Conservation (phyloP, 257 asterid species). For the Nicotiana tabacum region DNA sequence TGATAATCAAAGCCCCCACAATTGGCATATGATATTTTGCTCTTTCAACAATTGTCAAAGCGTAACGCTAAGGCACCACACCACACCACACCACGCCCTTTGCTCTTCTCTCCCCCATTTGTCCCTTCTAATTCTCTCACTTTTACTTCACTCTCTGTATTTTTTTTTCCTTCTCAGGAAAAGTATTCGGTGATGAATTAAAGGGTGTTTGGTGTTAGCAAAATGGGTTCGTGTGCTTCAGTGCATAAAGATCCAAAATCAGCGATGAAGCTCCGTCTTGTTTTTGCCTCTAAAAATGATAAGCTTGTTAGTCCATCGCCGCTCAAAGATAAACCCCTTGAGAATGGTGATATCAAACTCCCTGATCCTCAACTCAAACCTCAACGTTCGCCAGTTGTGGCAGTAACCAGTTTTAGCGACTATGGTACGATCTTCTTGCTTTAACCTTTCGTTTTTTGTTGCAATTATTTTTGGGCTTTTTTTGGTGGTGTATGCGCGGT, state of each 20-base stretch:
- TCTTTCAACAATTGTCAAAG: slow-evolving; percentile 4
- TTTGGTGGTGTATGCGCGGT: too few species aligned
- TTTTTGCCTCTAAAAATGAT: slow-evolving; percentile 40
- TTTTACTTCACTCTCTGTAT: slow-evolving; percentile 4
- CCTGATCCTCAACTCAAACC: slow-evolving; percentile 30
- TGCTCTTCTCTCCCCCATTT: too few species aligned
- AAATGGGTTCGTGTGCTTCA: slow-evolving; percentile 43
- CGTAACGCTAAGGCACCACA: slow-evolving; percentile 6
- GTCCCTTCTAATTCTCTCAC: neutral
- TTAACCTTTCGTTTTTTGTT: neutral
- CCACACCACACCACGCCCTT: neutral
- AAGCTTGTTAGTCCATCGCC: slow-evolving; percentile 48
- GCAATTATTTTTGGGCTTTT: too few species aligned
- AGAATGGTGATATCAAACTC: slow-evolving; percentile 1
- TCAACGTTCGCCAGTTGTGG: slow-evolving; percentile 25
- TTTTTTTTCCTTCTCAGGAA: neutral
- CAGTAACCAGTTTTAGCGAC: slow-evolving; percentile 14
- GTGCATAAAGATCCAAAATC: slow-evolving; percentile 34
- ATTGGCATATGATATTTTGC: slow-evolving; percentile 3
- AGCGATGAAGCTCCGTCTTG: slow-evolving; percentile 31
- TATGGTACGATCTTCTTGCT: slow-evolving; percentile 18
- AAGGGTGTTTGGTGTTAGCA: neutral
- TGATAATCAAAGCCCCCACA: slow-evolving; percentile 26
- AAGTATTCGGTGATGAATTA: neutral
- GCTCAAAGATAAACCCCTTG: slow-evolving; percentile 32